phyloP scores from a whole-genome alignment of 225 moss, liverwort and hornwort genomes.

The Rhytidiadelphus loreus region DNA sequence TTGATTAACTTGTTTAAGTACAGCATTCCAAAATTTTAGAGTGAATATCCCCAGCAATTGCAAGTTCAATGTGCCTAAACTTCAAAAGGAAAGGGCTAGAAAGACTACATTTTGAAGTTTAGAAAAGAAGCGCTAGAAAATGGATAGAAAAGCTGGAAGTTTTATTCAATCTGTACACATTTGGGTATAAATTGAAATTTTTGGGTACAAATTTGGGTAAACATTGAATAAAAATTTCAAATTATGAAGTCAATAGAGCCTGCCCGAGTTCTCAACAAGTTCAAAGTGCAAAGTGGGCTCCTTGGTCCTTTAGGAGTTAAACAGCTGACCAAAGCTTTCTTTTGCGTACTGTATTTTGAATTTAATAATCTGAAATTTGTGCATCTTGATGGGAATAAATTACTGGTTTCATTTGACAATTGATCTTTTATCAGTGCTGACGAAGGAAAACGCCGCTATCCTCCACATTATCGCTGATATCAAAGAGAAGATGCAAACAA shows the following conservation, averaged over 20 bases:
- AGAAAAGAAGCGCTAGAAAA: neutral
- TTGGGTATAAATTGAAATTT: neutral
- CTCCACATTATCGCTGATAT: constrained; percentile 71
- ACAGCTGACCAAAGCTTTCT: neutral
- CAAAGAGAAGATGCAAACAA: constrained; percentile 35
- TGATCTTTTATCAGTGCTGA: constrained; percentile 35
- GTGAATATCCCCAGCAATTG: neutral
- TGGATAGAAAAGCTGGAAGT: neutral
- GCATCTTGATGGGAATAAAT: neutral
- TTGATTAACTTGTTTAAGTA: neutral
- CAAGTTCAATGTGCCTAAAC: neutral
- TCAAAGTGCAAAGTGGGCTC: neutral
- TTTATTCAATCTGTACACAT: neutral
- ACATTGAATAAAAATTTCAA: neutral
- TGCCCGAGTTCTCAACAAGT: neutral
- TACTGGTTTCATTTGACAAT: neutral
- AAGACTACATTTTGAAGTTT: neutral
- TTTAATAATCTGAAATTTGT: neutral
- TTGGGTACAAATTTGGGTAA: neutral
- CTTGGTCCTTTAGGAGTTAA: neutral
- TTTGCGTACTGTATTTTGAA: neutral
- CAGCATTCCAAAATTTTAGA: neutral
- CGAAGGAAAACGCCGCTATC: constrained; percentile 74
- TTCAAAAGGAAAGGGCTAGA: neutral
- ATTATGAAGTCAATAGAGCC: neutral